A percentile compares a stretch with the other conserved stretches of the same genome.
Evolutionary conservation across 2,329 filamentous ascomycete genomes (phyloP).

Genomic region (Lachnellula suecica): DNA sequence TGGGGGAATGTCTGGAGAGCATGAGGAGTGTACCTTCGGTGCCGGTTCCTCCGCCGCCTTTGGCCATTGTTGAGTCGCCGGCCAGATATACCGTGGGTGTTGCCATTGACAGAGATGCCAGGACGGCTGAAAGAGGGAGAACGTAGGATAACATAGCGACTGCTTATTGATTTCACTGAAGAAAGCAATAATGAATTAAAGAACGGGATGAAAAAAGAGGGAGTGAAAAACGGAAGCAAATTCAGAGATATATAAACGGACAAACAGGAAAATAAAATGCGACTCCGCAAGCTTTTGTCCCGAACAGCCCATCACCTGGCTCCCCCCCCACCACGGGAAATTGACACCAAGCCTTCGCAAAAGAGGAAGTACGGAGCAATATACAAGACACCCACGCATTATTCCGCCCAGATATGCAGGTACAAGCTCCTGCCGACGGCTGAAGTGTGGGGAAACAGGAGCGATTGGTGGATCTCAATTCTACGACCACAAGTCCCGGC

Average conservation of each 20-base stretch:
- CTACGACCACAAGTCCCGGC: too few relatives aligned
- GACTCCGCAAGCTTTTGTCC: background rate
- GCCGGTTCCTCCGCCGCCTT: conserved; percentile 41
- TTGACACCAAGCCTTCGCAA: background rate
- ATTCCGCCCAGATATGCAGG: background rate
- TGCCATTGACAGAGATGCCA: conserved; percentile 18
- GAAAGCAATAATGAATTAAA: background rate
- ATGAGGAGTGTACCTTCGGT: conserved; percentile 35
- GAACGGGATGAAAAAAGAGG: background rate
- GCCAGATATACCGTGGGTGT: conserved; percentile 50
- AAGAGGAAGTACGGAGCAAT: background rate
- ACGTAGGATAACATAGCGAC: conserved; percentile 20
- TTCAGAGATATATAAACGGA: background rate
- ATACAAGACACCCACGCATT: background rate
- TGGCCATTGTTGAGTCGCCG: conserved; percentile 63
- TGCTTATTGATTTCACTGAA: background rate
- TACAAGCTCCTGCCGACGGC: background rate
- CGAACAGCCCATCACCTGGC: background rate
- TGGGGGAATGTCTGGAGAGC: background rate
- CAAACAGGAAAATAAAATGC: background rate
- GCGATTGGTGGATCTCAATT: background rate
- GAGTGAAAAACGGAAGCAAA: background rate
- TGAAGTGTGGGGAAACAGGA: background rate
- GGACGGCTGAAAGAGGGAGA: conserved; percentile 17
- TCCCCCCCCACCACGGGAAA: background rate